Conservation (phyloP, 2,329 filamentous ascomycete species). For the Huntiella omanensis region DNA sequence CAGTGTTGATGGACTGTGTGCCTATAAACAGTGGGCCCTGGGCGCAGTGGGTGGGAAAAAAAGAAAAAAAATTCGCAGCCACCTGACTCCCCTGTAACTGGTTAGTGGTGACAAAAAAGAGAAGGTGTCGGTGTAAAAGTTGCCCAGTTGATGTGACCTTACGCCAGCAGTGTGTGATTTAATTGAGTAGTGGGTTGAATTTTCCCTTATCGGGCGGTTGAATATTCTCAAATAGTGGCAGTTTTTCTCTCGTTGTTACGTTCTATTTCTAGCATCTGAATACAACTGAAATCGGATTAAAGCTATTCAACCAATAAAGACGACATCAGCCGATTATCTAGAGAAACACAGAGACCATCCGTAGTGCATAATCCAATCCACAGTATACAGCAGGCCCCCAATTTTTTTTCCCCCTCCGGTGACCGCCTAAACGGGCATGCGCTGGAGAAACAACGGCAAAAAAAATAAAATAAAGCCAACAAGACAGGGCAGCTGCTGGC, state of each 20-base stretch:
- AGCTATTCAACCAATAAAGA: no score
- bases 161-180: no score
- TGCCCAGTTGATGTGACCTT: not conserved
- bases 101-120: not conserved
- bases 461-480: constrained; percentile 6
- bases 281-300: no score
- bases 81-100: constrained; percentile 2
- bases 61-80: constrained; percentile 7
- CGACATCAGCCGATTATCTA: no score
- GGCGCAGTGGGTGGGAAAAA: not conserved
- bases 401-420: not conserved
- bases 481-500: not conserved
- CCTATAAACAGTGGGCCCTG: not conserved
- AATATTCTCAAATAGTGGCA: no score
- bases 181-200: no score
- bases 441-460: constrained; percentile 11
- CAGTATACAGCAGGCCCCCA: not conserved
- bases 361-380: not conserved
- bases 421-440: constrained; percentile 3
- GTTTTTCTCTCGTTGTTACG: no score
- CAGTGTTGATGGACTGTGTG: constrained; percentile 3
- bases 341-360: no score
- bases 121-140: not conserved
- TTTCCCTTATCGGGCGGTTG: no score
- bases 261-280: no score